Base-by-base conservation (phyloP, 177 flowering plant genomes). In the Telopea speciosissima region DNA sequence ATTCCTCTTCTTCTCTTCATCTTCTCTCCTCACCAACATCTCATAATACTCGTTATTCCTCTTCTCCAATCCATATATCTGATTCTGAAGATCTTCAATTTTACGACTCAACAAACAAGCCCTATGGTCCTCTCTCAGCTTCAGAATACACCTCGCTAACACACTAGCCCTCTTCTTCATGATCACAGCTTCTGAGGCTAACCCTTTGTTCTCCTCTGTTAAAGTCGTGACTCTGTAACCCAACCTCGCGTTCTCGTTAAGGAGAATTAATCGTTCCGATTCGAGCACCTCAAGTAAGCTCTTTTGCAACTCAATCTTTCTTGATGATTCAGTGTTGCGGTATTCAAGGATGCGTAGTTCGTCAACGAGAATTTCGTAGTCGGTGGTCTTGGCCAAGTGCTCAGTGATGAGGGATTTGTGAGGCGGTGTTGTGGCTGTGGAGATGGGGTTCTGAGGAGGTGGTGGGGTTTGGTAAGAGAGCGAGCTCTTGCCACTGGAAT, bases 281-380 rank as follows among this genome's bases (percentile, higher is more conserved):
- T 91, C 97, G 79, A 91, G 58, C 71, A 91, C 88, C 70, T 89
- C 92, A 45, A 91, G 72, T 66, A 91, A 70, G 70, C 86, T 87
- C 83, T 79, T 80, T 76, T 89, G 92, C 70, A 91, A 66, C 71
- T 85, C 94, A 13, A 81, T 83, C 68, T 90, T 87, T 72, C 84
- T 82, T 14, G 79, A 52, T 1, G 84, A 78, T 9, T 85, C 90
- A 1, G 58, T 25, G 62, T 24, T 25, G 24, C 61, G 40, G 44
- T 72, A 79, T 42, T 75, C 85, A 49, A 66, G 69, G 1, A 31
- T 31, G 19, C 62, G 66, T 1, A 83, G 40, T 69, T 87, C 92
- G n/a, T 88, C 25, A 19, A 60, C 8, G 12, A 85, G 63, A 8
- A 88, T 54, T 0, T 86, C 87, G 9, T 62, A 79, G 58, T 90